phyloP scores from a whole-genome alignment of 2,329 filamentous ascomycete genomes.

The Xylaria sp. region DNA sequence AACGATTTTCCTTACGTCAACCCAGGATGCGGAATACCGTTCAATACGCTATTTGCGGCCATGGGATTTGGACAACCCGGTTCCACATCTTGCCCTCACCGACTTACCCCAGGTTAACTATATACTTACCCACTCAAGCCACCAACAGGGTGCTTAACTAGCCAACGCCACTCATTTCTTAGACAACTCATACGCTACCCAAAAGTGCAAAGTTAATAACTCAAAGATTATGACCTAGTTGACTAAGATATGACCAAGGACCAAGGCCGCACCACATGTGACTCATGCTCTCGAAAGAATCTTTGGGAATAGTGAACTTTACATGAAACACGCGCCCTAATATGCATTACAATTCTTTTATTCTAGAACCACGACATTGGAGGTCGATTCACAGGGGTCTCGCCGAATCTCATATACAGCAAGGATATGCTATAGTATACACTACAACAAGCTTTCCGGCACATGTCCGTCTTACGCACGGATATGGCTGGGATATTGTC shows the following conservation, averaged over 20 bases:
- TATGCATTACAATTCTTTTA: not conserved
- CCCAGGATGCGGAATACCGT: conserved; percentile 1
- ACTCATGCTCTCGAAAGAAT: conserved; percentile 7
- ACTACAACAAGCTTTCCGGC: conserved; percentile 1
- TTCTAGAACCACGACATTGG: not conserved
- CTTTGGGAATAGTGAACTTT: conserved; percentile 1
- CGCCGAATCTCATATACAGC: conserved; percentile 1
- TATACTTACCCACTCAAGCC: not conserved
- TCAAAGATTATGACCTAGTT: not conserved
- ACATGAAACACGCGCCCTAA: conserved; percentile 16
- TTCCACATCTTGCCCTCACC: not conserved
- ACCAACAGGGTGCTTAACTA: not conserved
- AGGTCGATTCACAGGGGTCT: conserved; percentile 1
- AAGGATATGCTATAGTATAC: conserved; percentile 1
- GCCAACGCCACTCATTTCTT: not conserved
- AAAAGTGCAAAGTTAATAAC: not conserved
- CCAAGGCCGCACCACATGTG: conserved; percentile 2
- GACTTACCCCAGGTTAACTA: not conserved
- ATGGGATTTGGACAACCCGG: conserved; percentile 5
- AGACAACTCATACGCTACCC: not conserved
- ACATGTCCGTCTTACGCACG: not conserved
- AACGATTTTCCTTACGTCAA: not conserved
- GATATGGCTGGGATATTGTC: not conserved
- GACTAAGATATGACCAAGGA: conserved; percentile 9
- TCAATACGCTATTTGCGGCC: not conserved